Evolutionary conservation across 1,284 basidiomycete species (phyloP).

Genomic region (Malassezia slooffiae): DNA sequence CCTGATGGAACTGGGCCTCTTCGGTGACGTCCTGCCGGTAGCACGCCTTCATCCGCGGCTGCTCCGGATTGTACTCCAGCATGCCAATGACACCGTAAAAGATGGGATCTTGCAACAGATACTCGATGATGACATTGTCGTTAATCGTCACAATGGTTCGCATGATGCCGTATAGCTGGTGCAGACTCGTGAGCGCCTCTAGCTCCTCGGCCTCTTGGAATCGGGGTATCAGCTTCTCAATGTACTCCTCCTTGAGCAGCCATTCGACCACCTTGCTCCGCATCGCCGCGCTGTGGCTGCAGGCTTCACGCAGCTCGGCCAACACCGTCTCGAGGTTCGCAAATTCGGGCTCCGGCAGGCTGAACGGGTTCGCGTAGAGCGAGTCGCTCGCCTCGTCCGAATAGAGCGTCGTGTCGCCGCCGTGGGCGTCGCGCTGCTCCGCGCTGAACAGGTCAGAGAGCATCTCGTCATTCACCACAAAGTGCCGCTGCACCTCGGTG

Average conservation of each 20-base stretch:
- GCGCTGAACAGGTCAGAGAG: neutral
- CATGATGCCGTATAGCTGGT: slow-evolving; percentile 80
- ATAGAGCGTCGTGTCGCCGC: neutral
- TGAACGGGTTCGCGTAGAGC: slow-evolving; percentile 1
- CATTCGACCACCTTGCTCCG: slow-evolving; percentile 65
- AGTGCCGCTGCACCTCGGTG: slow-evolving; percentile 77
- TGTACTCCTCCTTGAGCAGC: slow-evolving; percentile 59
- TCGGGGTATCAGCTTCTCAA: slow-evolving; percentile 72
- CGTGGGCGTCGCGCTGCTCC: neutral
- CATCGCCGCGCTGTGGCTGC: slow-evolving; percentile 50
- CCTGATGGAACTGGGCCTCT: slow-evolving; percentile 58
- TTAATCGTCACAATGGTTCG: slow-evolving; percentile 93
- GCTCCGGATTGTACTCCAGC: slow-evolving; percentile 96
- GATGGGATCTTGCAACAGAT: slow-evolving; percentile 82
- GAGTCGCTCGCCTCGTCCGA: neutral
- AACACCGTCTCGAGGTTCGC: slow-evolving; percentile 46
- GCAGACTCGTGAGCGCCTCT: slow-evolving; percentile 76
- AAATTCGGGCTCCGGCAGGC: slow-evolving; percentile 44
- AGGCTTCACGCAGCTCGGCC: slow-evolving; percentile 29
- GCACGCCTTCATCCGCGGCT: slow-evolving; percentile 84
- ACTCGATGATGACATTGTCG: slow-evolving; percentile 87
- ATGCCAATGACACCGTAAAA: slow-evolving; percentile 89
- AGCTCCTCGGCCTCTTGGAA: slow-evolving; percentile 81
- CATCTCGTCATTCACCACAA: slow-evolving; percentile 41
- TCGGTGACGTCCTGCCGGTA: slow-evolving; percentile 83